Evolutionary conservation across 2,329 filamentous ascomycete species (phyloP), one percentile per base, ranked within the genome.

Genomic region (Bipolaris victoriae): DNA sequence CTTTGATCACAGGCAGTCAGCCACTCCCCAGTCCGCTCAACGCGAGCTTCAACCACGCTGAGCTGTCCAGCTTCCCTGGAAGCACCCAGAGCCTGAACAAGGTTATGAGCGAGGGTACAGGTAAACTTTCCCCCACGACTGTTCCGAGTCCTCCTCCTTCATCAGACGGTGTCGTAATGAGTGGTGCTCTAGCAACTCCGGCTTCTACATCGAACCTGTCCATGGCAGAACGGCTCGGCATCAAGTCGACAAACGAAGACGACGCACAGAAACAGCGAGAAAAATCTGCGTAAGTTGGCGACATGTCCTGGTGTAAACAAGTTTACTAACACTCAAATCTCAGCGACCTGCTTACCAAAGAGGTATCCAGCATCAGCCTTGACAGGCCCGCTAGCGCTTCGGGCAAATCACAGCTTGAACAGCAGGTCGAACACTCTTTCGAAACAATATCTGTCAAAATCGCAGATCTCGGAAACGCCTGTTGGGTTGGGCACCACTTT

Each of bases 401-500:
- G 3, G 80, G 80, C 70, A 83, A 86, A 51, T 57, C 68, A 20
- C 64, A 71, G 47, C 48, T 61, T 16, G 74, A 76, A 31, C 66
- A 79, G 44, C 72, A 76, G 6, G 88, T 91, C 70, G 89, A 90
- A 77, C 69, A 79, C 31, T 72, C 76, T n/a, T 82, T 84, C 66
- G 90, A 93, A 62, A 90, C 92, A 64, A 98, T 99, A 69, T 97
- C 94, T 33, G 95, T 99, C 77, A 99, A 99, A 81, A 99, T 99
- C 80, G 95, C 95, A 40, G 95, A 99, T 81, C 82, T 99, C 54
- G 95, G 95, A 58, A 99, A 99, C 76, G 95, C 95, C 18, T 99
- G 95, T 81, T 99, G 95, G 95, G 93, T 97, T 26, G 92, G 92
- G 64, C 95, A 99, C 75, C 95, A 99, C 78, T 99, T 99, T 79